Evolutionary conservation across 495 filamentous ascomycete genomes (phyloP).

Genomic region (Bryoglossum gracile): DNA sequence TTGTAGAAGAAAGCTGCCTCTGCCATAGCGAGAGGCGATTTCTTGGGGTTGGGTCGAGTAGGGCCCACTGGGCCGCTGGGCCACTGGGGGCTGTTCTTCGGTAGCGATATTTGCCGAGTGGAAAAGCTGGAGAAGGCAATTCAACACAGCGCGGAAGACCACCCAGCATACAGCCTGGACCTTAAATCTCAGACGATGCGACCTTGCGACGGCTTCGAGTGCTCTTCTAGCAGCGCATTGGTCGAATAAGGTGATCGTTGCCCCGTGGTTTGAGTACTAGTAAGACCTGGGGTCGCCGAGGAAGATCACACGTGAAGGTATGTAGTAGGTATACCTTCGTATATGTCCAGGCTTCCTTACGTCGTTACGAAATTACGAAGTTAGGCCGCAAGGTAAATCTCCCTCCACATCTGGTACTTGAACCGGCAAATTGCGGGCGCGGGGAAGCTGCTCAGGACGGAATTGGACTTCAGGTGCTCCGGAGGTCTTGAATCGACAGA

Average conservation of each 20-base stretch:
- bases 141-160: background rate
- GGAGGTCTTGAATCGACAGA: too few species aligned
- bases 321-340: too few species aligned
- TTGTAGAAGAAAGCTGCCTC: slow-evolving; percentile 21
- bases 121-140: slow-evolving; percentile 12
- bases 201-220: background rate
- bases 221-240: background rate
- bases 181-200: background rate
- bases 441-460: too few species aligned
- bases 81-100: background rate
- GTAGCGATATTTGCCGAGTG: slow-evolving; percentile 14
- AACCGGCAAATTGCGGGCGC: too few species aligned
- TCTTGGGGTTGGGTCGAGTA: slow-evolving; percentile 1
- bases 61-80: background rate
- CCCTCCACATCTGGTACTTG: too few species aligned
- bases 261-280: background rate
- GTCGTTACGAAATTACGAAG: too few species aligned
- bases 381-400: too few species aligned
- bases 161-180: background rate
- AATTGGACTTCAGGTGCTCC: too few species aligned
- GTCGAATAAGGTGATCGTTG: slow-evolving; percentile 6
- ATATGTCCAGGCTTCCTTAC: too few species aligned
- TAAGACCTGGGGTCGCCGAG: background rate
- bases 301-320: background rate
- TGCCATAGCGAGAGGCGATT: slow-evolving; percentile 5